Conservation (phyloP, 2,329 filamentous ascomycete genomes). For the Aureobasidium sp. region DNA sequence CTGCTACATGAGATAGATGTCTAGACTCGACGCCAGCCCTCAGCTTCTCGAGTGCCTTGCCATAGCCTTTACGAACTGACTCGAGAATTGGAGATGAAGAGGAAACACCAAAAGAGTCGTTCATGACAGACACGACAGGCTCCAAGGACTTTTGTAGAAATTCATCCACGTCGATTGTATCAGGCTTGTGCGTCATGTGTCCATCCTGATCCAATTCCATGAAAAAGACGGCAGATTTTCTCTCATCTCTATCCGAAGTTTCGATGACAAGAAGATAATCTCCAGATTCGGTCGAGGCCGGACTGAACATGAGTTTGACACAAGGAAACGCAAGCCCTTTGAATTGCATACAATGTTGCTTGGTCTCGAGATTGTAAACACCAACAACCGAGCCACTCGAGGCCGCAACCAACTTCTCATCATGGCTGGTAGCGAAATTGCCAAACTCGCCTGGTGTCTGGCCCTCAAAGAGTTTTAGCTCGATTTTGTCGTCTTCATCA, state of each 20-base stretch:
- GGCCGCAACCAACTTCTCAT: neutral
- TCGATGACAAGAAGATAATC: neutral
- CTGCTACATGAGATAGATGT: neutral
- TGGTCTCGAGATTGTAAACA: neutral
- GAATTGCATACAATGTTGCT: neutral
- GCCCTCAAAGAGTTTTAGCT: neutral
- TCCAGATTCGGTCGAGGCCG: neutral
- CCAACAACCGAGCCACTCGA: neutral
- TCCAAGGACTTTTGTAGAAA: neutral
- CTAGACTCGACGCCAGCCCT: neutral
- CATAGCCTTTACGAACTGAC: neutral
- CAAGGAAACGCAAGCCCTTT: neutral
- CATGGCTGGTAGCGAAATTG: neutral
- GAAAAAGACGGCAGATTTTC: neutral
- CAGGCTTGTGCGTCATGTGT: neutral
- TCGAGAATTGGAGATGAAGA: neutral
- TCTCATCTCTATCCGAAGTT: neutral
- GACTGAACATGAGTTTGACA: neutral
- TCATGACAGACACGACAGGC: neutral
- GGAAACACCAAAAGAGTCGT: neutral
- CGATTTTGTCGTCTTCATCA: neutral
- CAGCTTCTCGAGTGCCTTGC: neutral
- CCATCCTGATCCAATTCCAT: neutral
- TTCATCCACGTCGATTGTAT: neutral
- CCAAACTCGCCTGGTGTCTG: neutral